Evolutionary conservation across 257 asterid species (phyloP), one percentile per base, ranked within the genome.

Genomic region (Petrea volubilis): DNA sequence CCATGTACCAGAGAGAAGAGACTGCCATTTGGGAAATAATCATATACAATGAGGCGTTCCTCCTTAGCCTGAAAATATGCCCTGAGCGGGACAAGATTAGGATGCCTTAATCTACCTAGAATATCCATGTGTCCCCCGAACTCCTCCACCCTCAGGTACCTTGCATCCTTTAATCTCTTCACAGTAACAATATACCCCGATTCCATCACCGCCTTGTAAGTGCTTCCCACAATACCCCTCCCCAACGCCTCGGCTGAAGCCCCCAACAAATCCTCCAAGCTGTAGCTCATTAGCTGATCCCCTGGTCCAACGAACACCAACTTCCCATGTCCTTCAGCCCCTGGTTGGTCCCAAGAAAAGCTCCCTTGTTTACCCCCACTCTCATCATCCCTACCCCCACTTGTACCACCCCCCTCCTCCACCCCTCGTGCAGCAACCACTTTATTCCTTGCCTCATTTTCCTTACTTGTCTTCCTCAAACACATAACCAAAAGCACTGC

Each of bases 241-340:
- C 99, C 99, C 79, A 94, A 71, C 0, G 96, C 91, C 83, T 91
- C 99, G 0, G 98, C 99, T 1, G 99, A 94, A 4, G 99, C 99
- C 85, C 88, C 91, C 74, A 94, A 82, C 72, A 94, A 75, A 78
- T 91, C 99, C 79, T 91, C 99, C 61, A 94, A 66, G 29, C 81
- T 84, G 58, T 91, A 94, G 65, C 73, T 90, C 99, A 94, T 91
- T 53, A 71, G 84, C 81, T 88, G 84, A 82, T 92, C 95, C 11
- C 88, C 91, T 21, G 96, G 89, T 52, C 98, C 99, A n/a, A 90
- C 80, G 77, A 94, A 90, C 75, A 85, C 90, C 87, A 94, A 47
- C 51, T 80, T 82, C 74, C 99, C 99, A 1, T 84, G 74, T 14
- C 96, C 98, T 17, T 82, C 99, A 50, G 79, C 80, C 2, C 90